Conservation (phyloP, 148 eudicot species). For the Tetragonia tetragonoides region DNA sequence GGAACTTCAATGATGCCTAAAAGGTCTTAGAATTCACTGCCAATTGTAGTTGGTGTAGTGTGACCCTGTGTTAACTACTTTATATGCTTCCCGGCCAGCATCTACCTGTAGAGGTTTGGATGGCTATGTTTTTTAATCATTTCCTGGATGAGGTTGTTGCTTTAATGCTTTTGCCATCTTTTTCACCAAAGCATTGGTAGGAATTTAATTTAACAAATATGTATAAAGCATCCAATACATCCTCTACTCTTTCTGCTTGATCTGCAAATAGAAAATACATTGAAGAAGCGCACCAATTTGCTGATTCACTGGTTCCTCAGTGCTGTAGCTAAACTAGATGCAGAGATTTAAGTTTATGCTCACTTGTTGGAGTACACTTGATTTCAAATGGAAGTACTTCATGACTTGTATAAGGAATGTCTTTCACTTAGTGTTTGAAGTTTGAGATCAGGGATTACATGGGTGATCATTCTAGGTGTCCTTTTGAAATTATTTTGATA, state of each 20-base stretch:
- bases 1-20: slow-evolving; percentile 3
- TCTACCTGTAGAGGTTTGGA: neutral
- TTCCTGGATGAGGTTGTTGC: too few relatives aligned
- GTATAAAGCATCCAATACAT: neutral
- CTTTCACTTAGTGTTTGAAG: neutral
- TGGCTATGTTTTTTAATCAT: neutral
- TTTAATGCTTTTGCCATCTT: too few relatives aligned
- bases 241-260: neutral
- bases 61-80: neutral
- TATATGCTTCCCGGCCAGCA: neutral
- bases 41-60: neutral
- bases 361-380: neutral
- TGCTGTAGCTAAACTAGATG: too few relatives aligned
- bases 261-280: neutral
- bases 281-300: neutral
- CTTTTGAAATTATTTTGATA: too few relatives aligned
- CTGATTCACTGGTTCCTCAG: too few relatives aligned
- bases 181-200: too few relatives aligned
- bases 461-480: too few relatives aligned
- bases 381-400: neutral
- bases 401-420: neutral
- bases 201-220: too few relatives aligned
- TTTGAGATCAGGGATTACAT: too few relatives aligned
- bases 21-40: neutral
- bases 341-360: neutral